Evolutionary conservation across 2,329 filamentous ascomycete genomes (phyloP).

Genomic region (Colletotrichum limetticola): DNA sequence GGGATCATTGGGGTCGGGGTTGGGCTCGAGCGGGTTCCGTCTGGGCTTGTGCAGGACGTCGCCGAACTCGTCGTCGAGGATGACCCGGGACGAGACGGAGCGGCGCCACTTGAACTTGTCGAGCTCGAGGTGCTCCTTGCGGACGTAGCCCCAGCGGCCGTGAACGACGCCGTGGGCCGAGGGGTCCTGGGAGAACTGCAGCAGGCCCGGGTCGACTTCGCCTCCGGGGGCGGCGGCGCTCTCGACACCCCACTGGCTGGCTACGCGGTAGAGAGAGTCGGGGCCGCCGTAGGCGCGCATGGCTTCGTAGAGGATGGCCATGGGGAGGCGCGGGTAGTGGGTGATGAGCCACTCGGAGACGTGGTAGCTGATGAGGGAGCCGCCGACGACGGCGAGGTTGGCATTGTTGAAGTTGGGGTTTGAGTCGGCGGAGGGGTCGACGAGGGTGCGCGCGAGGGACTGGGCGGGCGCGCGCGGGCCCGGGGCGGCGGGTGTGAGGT

Average conservation of each 20-base stretch:
- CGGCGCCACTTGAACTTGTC: conserved; percentile 68
- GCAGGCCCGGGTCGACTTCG: conserved; percentile 90
- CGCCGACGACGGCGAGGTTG: conserved; percentile 82
- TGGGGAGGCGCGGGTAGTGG: conserved; percentile 90
- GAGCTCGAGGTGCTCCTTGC: conserved; percentile 59
- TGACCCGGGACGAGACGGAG: conserved; percentile 79
- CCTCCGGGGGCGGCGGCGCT: conserved; percentile 84
- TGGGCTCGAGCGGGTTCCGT: conserved; percentile 35
- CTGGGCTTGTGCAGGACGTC: conserved; percentile 57
- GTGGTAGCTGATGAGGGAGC: conserved; percentile 88
- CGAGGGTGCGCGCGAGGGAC: conserved; percentile 85
- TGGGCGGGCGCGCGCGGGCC: too few species aligned
- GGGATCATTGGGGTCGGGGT: conserved; percentile 11
- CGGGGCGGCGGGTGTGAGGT: neutral
- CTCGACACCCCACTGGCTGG: conserved; percentile 92
- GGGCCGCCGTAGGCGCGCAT: conserved; percentile 86
- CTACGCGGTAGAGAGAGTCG: conserved; percentile 77
- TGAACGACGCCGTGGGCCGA: conserved; percentile 52
- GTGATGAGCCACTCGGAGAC: conserved; percentile 88
- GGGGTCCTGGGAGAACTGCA: conserved; percentile 77
- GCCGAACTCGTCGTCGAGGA: conserved; percentile 88
- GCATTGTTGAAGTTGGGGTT: conserved; percentile 88
- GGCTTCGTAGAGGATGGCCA: conserved; percentile 86
- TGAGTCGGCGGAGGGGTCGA: conserved; percentile 86
- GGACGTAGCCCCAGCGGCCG: conserved; percentile 62